Evolutionary conservation across 495 filamentous ascomycete species (phyloP), one percentile per base, ranked within the genome.

Genomic region (Podospora comata): DNA sequence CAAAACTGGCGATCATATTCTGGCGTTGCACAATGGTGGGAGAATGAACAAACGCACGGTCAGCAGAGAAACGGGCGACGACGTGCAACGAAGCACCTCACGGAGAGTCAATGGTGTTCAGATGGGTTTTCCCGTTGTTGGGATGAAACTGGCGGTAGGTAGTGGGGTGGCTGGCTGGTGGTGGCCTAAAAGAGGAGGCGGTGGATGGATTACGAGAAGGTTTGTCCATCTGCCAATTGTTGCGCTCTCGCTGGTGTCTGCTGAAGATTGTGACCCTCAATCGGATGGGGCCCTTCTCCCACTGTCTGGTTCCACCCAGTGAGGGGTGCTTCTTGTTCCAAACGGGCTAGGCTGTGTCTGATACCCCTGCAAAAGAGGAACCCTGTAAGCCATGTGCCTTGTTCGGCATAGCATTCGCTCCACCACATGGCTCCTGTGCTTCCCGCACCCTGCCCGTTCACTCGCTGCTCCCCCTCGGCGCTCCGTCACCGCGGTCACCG

Each of bases 381-480:
- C 61, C 61, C 30, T 63, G 61, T 32, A 39, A 63, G 30, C 61
- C 61, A 63, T 63, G 61, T 63, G 61, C 61, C 61, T 32, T 63
- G 61, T 63, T 63, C 61, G 61, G 61, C 61, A 63, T 63, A 63
- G 61, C 61, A 63, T 63, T 63, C 30, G 16, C 61, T 63, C 61
- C 61, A 63, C 61, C 61, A 63, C 61, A 63, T 63, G 61, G 61
- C 61, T 63, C 61, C 59, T 62, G 27, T 39, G n/a, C 32, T 62
- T 62, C 60, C 27, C 32, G 20, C 18, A 13, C 27, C 32, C 27
- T 62, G 27, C 60, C 11, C 32, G 27, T n/a, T 48, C 39, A 32
- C 30, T 32, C 7, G 30, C 30, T 32, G 30, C 30, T 7, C 30
- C 30, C 30, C 30, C 7, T 23, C 23, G 34, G 34, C 3, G 34